Evolutionary conservation across 202 grass and related monocot species (phyloP).

Genomic region (Dendrocalamus latiflorus): DNA sequence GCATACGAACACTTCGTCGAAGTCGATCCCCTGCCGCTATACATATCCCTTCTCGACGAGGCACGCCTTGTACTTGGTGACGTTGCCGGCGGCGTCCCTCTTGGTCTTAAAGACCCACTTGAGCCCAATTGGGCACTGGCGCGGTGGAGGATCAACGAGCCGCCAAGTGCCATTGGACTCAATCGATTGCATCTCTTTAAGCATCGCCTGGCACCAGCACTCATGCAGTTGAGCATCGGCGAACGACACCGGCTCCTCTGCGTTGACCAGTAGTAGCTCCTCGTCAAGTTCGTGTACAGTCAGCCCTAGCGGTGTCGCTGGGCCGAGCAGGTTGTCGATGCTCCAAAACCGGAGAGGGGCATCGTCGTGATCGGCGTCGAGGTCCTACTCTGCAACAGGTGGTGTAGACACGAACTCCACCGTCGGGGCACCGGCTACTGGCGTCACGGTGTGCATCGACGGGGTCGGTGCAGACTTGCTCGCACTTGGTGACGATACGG

Average conservation of each 20-base stretch:
- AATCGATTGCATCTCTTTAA: background rate
- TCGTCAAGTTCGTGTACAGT: rapidly evolving
- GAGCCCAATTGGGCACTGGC: background rate
- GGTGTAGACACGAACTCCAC: background rate
- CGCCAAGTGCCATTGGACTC: no score
- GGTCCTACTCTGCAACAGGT: rapidly evolving
- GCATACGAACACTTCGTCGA: background rate
- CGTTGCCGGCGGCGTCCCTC: no score
- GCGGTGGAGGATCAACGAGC: background rate
- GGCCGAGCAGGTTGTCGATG: background rate
- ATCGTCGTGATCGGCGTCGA: background rate
- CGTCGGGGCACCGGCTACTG: no score
- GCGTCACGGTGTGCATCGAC: no score
- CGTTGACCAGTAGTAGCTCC: no score
- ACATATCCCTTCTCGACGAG: background rate
- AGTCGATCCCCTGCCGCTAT: background rate
- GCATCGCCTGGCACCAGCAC: background rate
- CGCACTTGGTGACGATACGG: no score
- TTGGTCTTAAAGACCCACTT: background rate
- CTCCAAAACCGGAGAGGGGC: background rate
- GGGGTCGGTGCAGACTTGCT: no score
- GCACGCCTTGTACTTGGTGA: background rate
- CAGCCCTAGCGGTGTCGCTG: background rate
- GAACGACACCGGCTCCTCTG: background rate
- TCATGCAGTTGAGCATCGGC: rapidly evolving